These are phyloP conservation scores for Epipyxis sp. DNA, from an alignment of 108 stramenopile species.

Conservation along the genomic window DNA sequence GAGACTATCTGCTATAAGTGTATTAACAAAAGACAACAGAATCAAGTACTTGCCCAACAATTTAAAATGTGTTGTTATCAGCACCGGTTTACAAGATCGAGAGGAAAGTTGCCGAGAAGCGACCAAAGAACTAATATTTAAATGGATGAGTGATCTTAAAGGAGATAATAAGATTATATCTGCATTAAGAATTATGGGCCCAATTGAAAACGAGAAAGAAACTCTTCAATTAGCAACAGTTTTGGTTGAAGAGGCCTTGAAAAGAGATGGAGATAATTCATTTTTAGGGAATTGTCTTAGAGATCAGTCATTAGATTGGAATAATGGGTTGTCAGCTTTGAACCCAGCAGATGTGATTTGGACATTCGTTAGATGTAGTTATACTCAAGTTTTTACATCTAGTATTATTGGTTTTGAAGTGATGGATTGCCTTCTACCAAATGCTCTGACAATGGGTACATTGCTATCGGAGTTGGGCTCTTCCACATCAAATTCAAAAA, in stretches of 20 bases:
- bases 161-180: background rate
- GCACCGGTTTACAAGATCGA: background rate
- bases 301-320: background rate
- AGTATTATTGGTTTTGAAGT: too few species aligned
- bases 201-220: background rate
- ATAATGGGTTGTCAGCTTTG: background rate
- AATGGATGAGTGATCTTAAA: background rate
- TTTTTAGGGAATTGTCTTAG: background rate
- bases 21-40: background rate
- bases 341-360: background rate
- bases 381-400: too few species aligned
- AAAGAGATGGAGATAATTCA: background rate
- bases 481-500: too few species aligned
- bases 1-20: background rate
- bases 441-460: too few species aligned
- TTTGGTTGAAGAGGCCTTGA: background rate
- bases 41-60: background rate
- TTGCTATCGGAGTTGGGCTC: too few species aligned
- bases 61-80: background rate
- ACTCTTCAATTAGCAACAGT: background rate
- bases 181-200: background rate
- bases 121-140: background rate
- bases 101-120: background rate
- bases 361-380: background rate
- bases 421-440: too few species aligned